These are phyloP conservation scores for Yamadazyma paraphyllophila DNA, from an alignment of 805 yeast species.

Conservation along the genomic window DNA sequence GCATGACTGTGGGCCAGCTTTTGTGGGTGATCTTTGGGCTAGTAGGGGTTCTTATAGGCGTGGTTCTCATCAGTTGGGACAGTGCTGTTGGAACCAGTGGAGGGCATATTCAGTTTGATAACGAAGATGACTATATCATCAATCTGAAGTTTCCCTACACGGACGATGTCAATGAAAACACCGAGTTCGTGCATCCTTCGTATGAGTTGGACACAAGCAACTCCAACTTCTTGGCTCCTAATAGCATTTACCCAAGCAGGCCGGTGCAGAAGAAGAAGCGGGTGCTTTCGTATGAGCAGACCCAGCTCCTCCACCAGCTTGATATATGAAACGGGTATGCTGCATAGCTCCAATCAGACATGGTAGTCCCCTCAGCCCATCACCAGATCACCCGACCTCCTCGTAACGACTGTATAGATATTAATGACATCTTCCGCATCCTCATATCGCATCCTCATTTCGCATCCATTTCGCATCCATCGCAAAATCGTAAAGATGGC, in stretches of 20 bases:
- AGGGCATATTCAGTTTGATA: background rate
- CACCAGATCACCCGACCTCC: background rate
- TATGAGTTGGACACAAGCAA: slow-evolving; percentile 7
- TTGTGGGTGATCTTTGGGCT: slow-evolving; percentile 45
- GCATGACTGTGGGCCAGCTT: slow-evolving; percentile 48
- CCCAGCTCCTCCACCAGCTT: slow-evolving; percentile 11
- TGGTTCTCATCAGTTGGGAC: slow-evolving; percentile 60
- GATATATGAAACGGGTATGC: slow-evolving; percentile 3
- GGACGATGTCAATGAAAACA: slow-evolving; percentile 6
- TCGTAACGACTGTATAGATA: background rate
- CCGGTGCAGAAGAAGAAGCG: slow-evolving; percentile 7
- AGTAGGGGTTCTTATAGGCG: slow-evolving; percentile 62
- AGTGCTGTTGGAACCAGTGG: slow-evolving; percentile 23
- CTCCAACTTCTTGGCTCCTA: background rate
- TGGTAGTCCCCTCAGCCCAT: too few species aligned
- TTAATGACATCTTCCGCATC: background rate
- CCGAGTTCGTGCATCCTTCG: background rate
- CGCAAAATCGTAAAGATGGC: background rate
- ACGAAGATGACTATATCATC: slow-evolving; percentile 15
- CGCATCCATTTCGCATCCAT: background rate
- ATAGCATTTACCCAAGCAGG: background rate
- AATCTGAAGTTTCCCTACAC: slow-evolving; percentile 17
- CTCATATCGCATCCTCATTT: background rate
- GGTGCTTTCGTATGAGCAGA: slow-evolving; percentile 16
- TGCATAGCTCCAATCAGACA: too few species aligned